Base-by-base conservation (phyloP, 805 yeast genomes). In the Helenozyma baotianmanensis region DNA sequence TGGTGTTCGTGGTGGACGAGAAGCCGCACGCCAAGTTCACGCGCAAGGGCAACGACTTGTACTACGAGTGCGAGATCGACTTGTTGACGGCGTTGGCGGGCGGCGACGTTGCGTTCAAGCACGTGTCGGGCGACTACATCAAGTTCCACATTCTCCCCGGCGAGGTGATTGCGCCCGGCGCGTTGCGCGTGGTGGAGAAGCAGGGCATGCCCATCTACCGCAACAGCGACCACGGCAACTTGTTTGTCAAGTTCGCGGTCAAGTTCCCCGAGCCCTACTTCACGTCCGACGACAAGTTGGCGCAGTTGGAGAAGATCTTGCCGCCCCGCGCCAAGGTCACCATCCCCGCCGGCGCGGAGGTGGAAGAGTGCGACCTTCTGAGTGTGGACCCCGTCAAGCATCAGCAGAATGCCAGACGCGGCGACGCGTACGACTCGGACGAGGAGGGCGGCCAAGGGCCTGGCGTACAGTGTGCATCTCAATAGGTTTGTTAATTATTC, bases 171-270 rank as follows among this genome's bases (percentile, higher is more conserved):
- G 53, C 88, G 21, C 97, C 97, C 32, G 95, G 85, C 44, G 58
- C 70, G 25, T 68, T 80, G 51, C 89, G 87, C 66, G 87, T 87
- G 35, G 68, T 92, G 43, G 87, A 82, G 49, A 86, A 80, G 52
- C 89, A 90, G 64, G 99, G 99, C 79, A 92, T 92, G 98, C 99
- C 98, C 47, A 69, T 90, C 46, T 81, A 73, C 65, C 80, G 92
- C 65, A 81, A 76, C 58, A 95, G 95, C 59, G 86, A 88, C 43
- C 72, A 60, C 53, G 99, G 99, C 64, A 78, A 87, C 67, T 73
- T 92, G 68, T 78, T 85, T 52, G 68, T 92, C 49, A 81, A 84
- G 57, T 92, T 92, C 66, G 79, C 78, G 45, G 75, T 92, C 53
- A 87, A 83, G 57, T 92, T 92, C 86, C 99, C 99, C 45, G 56